Evolutionary conservation across 768 basidiomycete genomes (phyloP).

Genomic region (Wakefieldia striispora): DNA sequence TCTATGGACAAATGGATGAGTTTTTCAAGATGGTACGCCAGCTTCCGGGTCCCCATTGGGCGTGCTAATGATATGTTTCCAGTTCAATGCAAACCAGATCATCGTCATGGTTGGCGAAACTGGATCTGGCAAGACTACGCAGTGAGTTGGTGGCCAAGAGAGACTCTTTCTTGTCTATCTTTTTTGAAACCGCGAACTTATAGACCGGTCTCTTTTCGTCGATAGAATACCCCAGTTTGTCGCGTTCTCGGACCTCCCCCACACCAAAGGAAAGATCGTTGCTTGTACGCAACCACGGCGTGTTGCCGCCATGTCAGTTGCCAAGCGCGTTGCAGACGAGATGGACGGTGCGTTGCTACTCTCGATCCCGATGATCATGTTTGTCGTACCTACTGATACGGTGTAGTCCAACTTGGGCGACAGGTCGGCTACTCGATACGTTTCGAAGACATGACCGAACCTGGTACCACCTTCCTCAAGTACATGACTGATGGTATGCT

Average conservation of each 20-base stretch:
- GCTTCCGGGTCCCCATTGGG: neutral
- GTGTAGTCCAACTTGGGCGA: conserved; percentile 81
- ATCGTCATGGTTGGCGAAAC: conserved; percentile 93
- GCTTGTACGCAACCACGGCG: conserved; percentile 97
- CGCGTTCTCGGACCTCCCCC: conserved; percentile 89
- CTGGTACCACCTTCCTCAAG: conserved; percentile 93
- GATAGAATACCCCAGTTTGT: conserved; percentile 94
- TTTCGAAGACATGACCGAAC: conserved; percentile 83
- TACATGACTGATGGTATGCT: conserved; percentile 99
- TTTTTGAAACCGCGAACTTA: conserved; percentile 21
- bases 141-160: conserved; percentile 52
- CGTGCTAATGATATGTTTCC: neutral
- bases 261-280: conserved; percentile 84
- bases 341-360: conserved; percentile 81
- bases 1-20: conserved; percentile 89
- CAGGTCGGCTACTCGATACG: conserved; percentile 98
- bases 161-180: conserved; percentile 19
- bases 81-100: conserved; percentile 59
- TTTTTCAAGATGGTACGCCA: conserved; percentile 82
- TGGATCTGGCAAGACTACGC: conserved; percentile 93
- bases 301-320: conserved; percentile 97
- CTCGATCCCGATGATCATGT: neutral
- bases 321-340: conserved; percentile 97
- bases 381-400: conserved; percentile 1
- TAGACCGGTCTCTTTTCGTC: conserved; percentile 30